A percentile compares a stretch with the other conserved stretches of the same genome.
Evolutionary conservation across 2,329 filamentous ascomycete genomes (phyloP).

Genomic region (Alternaria triticimaculans): DNA sequence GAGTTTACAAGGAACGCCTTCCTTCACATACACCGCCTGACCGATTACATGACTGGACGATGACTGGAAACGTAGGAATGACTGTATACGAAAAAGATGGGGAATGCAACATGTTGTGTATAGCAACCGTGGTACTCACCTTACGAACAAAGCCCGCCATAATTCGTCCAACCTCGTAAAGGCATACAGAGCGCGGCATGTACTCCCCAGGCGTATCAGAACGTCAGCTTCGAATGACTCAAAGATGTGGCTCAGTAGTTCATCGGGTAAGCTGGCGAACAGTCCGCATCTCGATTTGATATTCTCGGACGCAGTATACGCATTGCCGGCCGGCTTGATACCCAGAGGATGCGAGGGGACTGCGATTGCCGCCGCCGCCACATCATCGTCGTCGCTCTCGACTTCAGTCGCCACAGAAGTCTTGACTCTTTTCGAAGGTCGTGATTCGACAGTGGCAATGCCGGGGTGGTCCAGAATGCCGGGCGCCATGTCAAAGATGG

Average conservation of each 20-base stretch:
- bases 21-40: conserved; percentile 1
- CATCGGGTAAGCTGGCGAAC: conserved; percentile 77
- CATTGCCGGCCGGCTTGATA: conserved; percentile 87
- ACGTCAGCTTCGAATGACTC: conserved; percentile 72
- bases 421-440: conserved; percentile 46
- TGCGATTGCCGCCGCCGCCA: conserved; percentile 58
- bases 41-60: background rate
- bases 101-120: conserved; percentile 1
- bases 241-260: conserved; percentile 75
- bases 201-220: conserved; percentile 72
- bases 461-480: conserved; percentile 37
- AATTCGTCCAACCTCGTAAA: conserved; percentile 84
- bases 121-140: conserved; percentile 65
- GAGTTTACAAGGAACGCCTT: background rate
- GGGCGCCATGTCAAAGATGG: conserved; percentile 39
- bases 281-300: conserved; percentile 70
- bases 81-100: conserved; percentile 8
- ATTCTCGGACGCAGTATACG: conserved; percentile 69
- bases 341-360: conserved; percentile 82
- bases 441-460: conserved; percentile 36
- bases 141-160: conserved; percentile 84
- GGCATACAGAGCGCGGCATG: conserved; percentile 86
- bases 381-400: conserved; percentile 36
- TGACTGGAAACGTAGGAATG: background rate
- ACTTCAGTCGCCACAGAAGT: conserved; percentile 28